Base-by-base conservation (phyloP, 139 green algal species). In the Picochlorum sp. region DNA sequence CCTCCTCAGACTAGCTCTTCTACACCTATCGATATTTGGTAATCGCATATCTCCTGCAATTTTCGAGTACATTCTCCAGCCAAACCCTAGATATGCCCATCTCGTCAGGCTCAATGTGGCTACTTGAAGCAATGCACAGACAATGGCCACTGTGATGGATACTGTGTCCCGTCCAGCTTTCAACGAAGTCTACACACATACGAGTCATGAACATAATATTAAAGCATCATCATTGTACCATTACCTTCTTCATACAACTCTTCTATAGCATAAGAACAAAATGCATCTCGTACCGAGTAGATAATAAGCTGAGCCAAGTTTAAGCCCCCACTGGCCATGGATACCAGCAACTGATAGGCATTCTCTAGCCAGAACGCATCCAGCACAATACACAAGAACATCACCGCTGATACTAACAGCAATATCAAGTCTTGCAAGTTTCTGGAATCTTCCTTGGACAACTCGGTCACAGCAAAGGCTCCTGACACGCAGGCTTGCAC, bases 51-150 rank as follows among this genome's bases (percentile, higher is more conserved):
- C 21, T 50, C 14, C 60, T 34, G 64, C 49, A 21, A 64, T 61
- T 5, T 62, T 65, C 14, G 32, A 65, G 56, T 71, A 75, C 69
- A 75, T 75, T 65, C 69, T 65, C 69, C 69, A 75, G 5, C 69
- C 69, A 58, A 69, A 75, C 18, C 69, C 32, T n/a, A 45, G 23
- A 5, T 70, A 70, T 23, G 69, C 69, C 9, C 49, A 50, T 11
- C 61, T 37, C 4, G 69, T 62, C 23, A 70, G 34, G 4, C 34
- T 62, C 13, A 60, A 5, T 2, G 61, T 32, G 6, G 3, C 49
- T 21, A 46, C 34, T 49, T 70, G 69, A 30, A 75, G 41, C n/a
- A 37, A 51, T 20, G 59, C 37, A 50, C 68, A 74, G 9, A 52
- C 61, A 10, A 57, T 54, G 7, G 46, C 68, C 7, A 57, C 61